A percentile compares a stretch with the other conserved stretches of the same genome.
Conservation (phyloP, 2,329 filamentous ascomycete species). For the Fusarium haematococcum region DNA sequence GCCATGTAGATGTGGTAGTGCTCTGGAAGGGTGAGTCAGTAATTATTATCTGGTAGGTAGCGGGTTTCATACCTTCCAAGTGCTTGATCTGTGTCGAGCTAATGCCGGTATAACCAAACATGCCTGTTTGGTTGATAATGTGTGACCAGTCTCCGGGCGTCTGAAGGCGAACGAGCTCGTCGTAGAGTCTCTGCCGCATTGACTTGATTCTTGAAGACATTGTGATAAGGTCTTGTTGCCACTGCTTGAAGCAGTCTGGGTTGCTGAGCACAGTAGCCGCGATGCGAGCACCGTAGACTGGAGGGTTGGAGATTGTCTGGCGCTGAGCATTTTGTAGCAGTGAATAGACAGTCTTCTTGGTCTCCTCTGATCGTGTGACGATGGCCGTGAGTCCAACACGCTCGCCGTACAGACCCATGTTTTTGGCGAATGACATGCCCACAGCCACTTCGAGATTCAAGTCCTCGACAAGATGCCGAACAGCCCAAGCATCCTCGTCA, state of each 20-base stretch:
- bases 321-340: slow-evolving; percentile 49
- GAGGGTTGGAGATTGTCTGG: slow-evolving; percentile 51
- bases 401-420: slow-evolving; percentile 61
- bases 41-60: fast-evolving
- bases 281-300: slow-evolving; percentile 51
- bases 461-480: slow-evolving; percentile 43
- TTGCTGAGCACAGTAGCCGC: slow-evolving; percentile 49
- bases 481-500: slow-evolving; percentile 41
- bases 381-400: slow-evolving; percentile 48
- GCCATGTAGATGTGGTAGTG: slow-evolving; percentile 55
- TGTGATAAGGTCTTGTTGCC: slow-evolving; percentile 50
- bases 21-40: slow-evolving; percentile 34
- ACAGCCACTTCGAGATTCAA: slow-evolving; percentile 63
- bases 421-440: slow-evolving; percentile 72
- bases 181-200: slow-evolving; percentile 51
- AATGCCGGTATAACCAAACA: slow-evolving; percentile 62
- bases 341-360: slow-evolving; percentile 39
- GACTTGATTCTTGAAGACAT: slow-evolving; percentile 52
- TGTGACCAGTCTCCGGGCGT: slow-evolving; percentile 54
- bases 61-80: slow-evolving; percentile 43
- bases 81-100: slow-evolving; percentile 58
- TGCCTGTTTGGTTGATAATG: slow-evolving; percentile 52
- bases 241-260: slow-evolving; percentile 45
- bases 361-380: slow-evolving; percentile 35
- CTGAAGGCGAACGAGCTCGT: slow-evolving; percentile 45